Evolutionary conservation across 805 yeast species (phyloP).

Genomic region (Kuraishia piskuri): DNA sequence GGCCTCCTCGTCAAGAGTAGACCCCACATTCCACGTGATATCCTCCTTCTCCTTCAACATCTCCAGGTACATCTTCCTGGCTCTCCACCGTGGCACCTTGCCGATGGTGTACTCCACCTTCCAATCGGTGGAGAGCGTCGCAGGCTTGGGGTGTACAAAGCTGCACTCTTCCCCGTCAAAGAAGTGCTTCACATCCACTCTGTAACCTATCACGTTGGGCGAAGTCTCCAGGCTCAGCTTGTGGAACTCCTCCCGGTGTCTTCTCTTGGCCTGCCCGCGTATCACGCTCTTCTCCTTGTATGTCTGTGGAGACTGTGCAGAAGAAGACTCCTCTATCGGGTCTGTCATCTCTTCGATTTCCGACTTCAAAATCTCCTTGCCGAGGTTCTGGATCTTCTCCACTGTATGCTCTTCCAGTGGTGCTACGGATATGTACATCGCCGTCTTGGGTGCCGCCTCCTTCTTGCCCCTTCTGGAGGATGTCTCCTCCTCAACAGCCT

Average conservation of each 20-base stretch:
- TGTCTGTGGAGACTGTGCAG: background rate
- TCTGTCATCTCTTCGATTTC: conserved; percentile 11
- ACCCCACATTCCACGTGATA: background rate
- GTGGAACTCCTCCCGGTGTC: conserved; percentile 2
- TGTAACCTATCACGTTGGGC: conserved; percentile 26
- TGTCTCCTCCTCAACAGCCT: conserved; percentile 7
- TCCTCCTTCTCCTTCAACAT: conserved; percentile 3
- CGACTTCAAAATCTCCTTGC: conserved; percentile 11
- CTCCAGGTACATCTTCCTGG: conserved; percentile 5
- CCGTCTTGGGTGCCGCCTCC: background rate
- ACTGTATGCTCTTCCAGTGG: conserved; percentile 9
- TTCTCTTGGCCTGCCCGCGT: background rate
- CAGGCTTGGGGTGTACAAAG: conserved; percentile 20
- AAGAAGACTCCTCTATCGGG: background rate
- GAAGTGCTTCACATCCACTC: conserved; percentile 24
- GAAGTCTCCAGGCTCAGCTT: conserved; percentile 8
- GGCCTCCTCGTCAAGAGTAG: conserved; percentile 11
- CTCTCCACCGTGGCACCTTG: conserved; percentile 8
- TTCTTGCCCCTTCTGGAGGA: too few species aligned
- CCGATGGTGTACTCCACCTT: conserved; percentile 16
- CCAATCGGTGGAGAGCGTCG: conserved; percentile 15
- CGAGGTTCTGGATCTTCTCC: conserved; percentile 9
- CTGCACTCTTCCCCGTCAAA: conserved; percentile 22
- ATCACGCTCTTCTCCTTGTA: background rate
- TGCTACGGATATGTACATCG: conserved; percentile 10